A percentile compares a stretch with the other conserved stretches of the same genome.
phyloP scores from a whole-genome alignment of 2,329 filamentous ascomycete species.

The Sarocladiaceae sp. region DNA sequence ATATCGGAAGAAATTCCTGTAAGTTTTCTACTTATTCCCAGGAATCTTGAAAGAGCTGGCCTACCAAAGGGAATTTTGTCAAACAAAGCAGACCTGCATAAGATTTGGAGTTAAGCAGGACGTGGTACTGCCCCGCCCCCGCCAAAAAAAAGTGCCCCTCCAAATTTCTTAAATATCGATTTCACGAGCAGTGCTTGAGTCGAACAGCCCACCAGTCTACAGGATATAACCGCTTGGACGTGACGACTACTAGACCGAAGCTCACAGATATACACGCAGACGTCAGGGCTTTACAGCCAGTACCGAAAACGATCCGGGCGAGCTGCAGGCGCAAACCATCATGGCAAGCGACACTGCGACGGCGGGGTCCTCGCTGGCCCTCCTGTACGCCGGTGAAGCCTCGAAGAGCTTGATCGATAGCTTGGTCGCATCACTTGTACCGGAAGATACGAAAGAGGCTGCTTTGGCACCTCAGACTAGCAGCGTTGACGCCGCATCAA shows the following conservation, averaged over 20 bases:
- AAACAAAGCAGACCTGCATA: no score
- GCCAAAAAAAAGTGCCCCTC: background rate
- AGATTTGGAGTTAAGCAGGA: background rate
- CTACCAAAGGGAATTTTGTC: no score
- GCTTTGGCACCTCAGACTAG: background rate
- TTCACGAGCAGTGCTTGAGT: no score
- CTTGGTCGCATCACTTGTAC: background rate
- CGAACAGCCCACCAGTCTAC: no score
- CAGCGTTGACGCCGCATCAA: background rate
- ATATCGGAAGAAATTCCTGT: no score
- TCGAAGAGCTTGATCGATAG: background rate
- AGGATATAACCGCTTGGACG: no score
- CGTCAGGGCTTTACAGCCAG: no score
- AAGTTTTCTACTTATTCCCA: no score
- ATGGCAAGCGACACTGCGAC: background rate
- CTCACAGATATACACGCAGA: background rate
- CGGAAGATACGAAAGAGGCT: background rate
- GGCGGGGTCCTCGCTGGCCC: background rate
- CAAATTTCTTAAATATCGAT: background rate
- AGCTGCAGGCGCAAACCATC: background rate
- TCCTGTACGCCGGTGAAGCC: background rate
- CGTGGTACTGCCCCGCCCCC: conserved; percentile 1
- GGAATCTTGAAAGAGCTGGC: no score
- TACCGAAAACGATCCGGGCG: background rate
- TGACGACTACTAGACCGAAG: no score